Percentiles rank a stretch among this genome's conserved stretches.
Conservation (phyloP, 768 basidiomycete species). For the Panaeolus papilionaceus region DNA sequence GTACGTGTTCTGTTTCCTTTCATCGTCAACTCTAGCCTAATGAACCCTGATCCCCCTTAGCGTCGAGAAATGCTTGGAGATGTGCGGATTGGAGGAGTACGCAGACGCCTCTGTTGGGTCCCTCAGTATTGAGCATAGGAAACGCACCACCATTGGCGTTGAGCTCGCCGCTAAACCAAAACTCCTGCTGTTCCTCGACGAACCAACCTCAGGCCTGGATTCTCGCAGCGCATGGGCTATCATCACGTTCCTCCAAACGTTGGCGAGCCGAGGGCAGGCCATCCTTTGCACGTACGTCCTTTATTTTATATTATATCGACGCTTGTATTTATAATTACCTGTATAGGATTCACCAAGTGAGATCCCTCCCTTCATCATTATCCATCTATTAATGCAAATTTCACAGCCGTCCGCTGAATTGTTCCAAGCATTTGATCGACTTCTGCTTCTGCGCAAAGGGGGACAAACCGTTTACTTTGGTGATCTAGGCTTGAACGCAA, state of each 20-base stretch:
- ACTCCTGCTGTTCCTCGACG: slow-evolving; percentile 83
- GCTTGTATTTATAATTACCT: background rate
- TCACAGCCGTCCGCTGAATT: slow-evolving; percentile 79
- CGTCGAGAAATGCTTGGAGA: slow-evolving; percentile 56
- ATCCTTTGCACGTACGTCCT: slow-evolving; percentile 81
- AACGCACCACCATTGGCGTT: slow-evolving; percentile 87
- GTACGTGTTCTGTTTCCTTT: slow-evolving; percentile 53
- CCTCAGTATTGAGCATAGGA: slow-evolving; percentile 74
- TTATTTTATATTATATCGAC: slow-evolving; percentile 21
- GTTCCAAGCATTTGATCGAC: slow-evolving; percentile 79
- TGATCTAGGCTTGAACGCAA: slow-evolving; percentile 67
- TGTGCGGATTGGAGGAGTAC: slow-evolving; percentile 68
- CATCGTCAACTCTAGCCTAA: background rate
- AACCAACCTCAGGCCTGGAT: slow-evolving; percentile 89
- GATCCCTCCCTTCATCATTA: background rate
- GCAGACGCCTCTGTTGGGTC: slow-evolving; percentile 70
- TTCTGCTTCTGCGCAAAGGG: slow-evolving; percentile 79
- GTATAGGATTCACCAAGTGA: slow-evolving; percentile 50
- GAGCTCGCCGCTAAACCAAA: slow-evolving; percentile 85
- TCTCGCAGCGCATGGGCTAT: slow-evolving; percentile 91
- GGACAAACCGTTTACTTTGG: slow-evolving; percentile 81
- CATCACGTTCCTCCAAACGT: slow-evolving; percentile 72
- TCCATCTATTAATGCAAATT: no score
- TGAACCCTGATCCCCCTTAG: slow-evolving; percentile 26
- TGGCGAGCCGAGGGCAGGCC: slow-evolving; percentile 84